Evolutionary conservation across 2,329 filamentous ascomycete genomes (phyloP), one percentile per base, ranked within the genome.

Genomic region (Teratosphaeria viscida): DNA sequence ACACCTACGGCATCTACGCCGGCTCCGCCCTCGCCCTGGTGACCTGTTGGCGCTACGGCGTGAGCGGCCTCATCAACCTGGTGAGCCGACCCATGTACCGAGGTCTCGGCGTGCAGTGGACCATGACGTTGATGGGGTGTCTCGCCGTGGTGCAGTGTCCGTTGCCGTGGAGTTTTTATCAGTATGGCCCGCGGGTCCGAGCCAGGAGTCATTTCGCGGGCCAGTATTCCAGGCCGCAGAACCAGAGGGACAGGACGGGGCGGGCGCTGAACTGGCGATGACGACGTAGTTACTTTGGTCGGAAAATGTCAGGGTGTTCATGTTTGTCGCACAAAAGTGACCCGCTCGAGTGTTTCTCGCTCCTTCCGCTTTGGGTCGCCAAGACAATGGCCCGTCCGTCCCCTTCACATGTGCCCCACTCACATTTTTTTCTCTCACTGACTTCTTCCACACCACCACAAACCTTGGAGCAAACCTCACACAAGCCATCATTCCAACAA

Each of bases 1-100:
- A 78, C 63, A 72, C 68, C 16, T 79, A 78, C 62, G 72, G 71
- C 5, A 65, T 64, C 12, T 76, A 75, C 54, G 74, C 77, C 7
- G 76, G 76, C 3, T 73, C 70, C 29, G 77, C 73, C 1, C 62
- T 79, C n/a, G 72, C 75, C 0, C 66, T 66, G 56, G 66, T 72
- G 52, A 71, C 71, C 1, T 62, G 71, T 56, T 66, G 65, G 57
- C 58, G 71, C 23, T 73, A 72, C 52, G 35, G 66, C 37, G 67
- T 75, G 11, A 73, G 75, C 2, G 75, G 74, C 0, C 72, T 71
- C 0, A 75, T 78, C 72, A 71, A 73, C 2, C 69, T 77, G 61
- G 74, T 73, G 1, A 69, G 71, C 8, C 65, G 71, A 11, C 74
- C 73, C 0, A 74, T 77, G 71, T 78, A 75, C 56, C 63, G 70